These are phyloP conservation scores for Phellopilus nigrolimitatus DNA, from an alignment of 1,284 basidiomycete genomes.

Conservation along the genomic window DNA sequence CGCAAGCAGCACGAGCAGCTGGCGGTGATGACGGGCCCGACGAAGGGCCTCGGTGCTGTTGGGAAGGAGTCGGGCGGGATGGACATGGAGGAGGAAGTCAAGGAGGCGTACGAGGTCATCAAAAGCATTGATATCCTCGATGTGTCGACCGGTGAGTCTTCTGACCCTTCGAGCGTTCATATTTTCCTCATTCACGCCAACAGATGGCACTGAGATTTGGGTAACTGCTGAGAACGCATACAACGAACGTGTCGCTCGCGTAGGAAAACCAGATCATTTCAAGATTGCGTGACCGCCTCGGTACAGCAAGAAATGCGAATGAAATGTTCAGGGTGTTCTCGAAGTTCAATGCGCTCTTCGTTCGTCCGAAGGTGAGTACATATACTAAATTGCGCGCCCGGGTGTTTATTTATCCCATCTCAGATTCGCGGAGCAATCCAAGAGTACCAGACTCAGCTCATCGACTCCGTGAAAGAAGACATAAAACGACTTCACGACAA, in stretches of 20 bases:
- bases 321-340: slow-evolving; percentile 99
- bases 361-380: slow-evolving; percentile 83
- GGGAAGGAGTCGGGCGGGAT: slow-evolving; percentile 76
- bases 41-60: slow-evolving; percentile 73
- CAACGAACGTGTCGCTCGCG: slow-evolving; percentile 94
- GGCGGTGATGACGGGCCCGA: slow-evolving; percentile 94
- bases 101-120: slow-evolving; percentile 90
- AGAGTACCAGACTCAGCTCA: slow-evolving; percentile 97
- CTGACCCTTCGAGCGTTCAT: not conserved
- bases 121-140: slow-evolving; percentile 97
- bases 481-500: slow-evolving; percentile 95
- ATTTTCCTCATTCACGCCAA: not conserved
- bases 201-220: slow-evolving; percentile 98
- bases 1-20: slow-evolving; percentile 97
- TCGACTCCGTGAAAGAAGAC: slow-evolving; percentile 97
- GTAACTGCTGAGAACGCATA: slow-evolving; percentile 95
- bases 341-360: slow-evolving; percentile 97
- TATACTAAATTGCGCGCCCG: not conserved
- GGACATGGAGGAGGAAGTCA: slow-evolving; percentile 97
- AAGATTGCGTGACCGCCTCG: slow-evolving; percentile 84
- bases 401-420: not conserved
- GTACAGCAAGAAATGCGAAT: slow-evolving; percentile 95
- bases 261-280: slow-evolving; percentile 99
- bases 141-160: slow-evolving; percentile 70
- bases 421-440: slow-evolving; percentile 96